A percentile compares a stretch with the other conserved stretches of the same genome.
Evolutionary conservation across 371 early-diverging fungal genomes (phyloP).

Genomic region (Mucor irregularis): DNA sequence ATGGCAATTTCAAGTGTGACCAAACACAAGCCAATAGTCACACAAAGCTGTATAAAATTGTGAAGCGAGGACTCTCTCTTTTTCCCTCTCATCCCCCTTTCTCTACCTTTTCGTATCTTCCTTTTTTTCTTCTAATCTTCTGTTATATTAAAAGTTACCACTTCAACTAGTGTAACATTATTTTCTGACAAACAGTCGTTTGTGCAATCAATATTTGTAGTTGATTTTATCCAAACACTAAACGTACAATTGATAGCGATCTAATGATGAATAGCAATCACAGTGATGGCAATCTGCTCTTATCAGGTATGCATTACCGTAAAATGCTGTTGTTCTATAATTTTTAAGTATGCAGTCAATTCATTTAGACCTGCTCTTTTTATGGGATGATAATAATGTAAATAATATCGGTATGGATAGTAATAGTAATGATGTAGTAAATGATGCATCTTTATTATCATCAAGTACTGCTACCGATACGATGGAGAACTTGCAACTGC

Average conservation of each 20-base stretch:
- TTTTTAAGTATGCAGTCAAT: no score
- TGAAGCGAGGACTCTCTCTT: not conserved
- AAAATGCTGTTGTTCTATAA: not conserved
- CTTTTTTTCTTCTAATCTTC: no score
- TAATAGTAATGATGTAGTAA: no score
- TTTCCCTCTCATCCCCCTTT: not conserved
- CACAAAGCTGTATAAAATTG: not conserved
- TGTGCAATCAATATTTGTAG: no score
- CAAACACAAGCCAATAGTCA: not conserved
- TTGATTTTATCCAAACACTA: not conserved
- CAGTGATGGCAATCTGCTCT: not conserved
- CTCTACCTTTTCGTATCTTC: not conserved
- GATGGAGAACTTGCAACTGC: not conserved
- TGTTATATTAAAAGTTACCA: no score
- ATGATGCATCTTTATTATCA: not conserved
- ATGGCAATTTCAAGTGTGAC: not conserved
- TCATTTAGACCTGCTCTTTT: constrained; percentile 1
- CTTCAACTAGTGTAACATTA: no score
- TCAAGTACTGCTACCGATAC: not conserved
- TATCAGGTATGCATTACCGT: constrained; percentile 8
- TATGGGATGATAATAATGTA: constrained; percentile 9
- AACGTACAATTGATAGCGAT: not conserved
- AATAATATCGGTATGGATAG: no score
- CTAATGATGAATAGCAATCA: not conserved
- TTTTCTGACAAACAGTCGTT: no score